phyloP scores from a whole-genome alignment of 2,329 filamentous ascomycete genomes.

The Dissoconium aciculare region DNA sequence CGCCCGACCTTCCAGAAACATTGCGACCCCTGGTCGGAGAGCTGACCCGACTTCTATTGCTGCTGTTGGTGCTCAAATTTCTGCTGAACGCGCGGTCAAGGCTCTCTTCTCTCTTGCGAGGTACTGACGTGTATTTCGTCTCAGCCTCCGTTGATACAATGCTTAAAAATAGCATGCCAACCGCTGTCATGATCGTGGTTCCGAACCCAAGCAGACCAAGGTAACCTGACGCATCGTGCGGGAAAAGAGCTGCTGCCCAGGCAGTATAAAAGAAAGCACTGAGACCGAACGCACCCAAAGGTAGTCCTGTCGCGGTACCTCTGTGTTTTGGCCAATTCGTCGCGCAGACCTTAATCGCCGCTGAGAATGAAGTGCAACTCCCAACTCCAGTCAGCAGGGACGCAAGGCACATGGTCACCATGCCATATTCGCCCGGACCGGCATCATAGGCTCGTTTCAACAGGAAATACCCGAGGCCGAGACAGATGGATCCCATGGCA shows the following conservation, averaged over 20 bases:
- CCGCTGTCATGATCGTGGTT: conserved; percentile 59
- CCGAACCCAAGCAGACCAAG: conserved; percentile 66
- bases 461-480: conserved; percentile 73
- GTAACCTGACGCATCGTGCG: conserved; percentile 68
- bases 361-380: conserved; percentile 80
- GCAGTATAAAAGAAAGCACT: conserved; percentile 94
- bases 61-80: conserved; percentile 1
- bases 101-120: conserved; percentile 24
- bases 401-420: conserved; percentile 58
- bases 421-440: conserved; percentile 43
- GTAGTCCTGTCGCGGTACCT: conserved; percentile 87
- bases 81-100: conserved; percentile 3
- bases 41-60: background rate
- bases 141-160: conserved; percentile 41
- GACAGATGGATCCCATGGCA: conserved; percentile 54
- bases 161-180: conserved; percentile 72
- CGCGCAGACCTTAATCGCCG: conserved; percentile 69
- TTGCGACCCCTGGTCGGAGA: background rate
- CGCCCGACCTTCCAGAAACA: background rate
- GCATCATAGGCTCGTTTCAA: conserved; percentile 64
- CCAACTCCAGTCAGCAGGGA: conserved; percentile 76
- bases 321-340: conserved; percentile 84
- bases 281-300: conserved; percentile 79
- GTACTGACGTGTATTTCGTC: conserved; percentile 44
- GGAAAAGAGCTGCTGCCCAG: conserved; percentile 61